Conservation (phyloP, 345 rosid genomes). For the Melaleuca alternifolia region DNA sequence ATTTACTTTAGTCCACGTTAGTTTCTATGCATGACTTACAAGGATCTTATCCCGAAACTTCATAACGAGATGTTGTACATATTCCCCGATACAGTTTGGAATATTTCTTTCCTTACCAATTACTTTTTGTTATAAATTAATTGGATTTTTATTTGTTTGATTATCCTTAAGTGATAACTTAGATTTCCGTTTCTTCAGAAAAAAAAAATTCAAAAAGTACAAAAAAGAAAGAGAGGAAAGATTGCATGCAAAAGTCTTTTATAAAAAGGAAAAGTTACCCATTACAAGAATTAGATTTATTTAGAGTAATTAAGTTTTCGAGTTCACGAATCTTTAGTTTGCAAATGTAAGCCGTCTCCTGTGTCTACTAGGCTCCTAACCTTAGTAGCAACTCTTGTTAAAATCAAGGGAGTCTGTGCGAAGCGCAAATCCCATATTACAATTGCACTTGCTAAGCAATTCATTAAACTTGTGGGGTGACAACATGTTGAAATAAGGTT, state of each 20-base stretch:
- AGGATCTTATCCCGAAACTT: neutral
- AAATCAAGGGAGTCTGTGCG: too few species aligned
- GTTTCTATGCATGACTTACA: too few species aligned
- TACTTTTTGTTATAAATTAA: neutral
- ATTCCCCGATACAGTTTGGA: accelerated
- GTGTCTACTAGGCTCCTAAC: accelerated
- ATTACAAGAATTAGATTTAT: too few species aligned
- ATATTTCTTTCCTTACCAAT: neutral
- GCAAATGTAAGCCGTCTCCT: accelerated
- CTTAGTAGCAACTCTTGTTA: too few species aligned
- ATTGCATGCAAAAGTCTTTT: neutral
- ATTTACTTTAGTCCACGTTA: too few species aligned
- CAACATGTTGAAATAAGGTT: too few species aligned
- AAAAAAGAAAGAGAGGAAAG: neutral
- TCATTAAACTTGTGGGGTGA: neutral
- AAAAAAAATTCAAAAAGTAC: too few species aligned
- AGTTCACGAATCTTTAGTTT: too few species aligned
- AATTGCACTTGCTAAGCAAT: neutral
- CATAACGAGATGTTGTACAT: accelerated
- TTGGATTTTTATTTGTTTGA: neutral
- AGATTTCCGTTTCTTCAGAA: neutral
- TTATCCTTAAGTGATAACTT: neutral
- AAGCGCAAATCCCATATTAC: neutral
- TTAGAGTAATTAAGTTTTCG: accelerated
- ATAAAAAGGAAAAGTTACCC: too few species aligned